A percentile compares a stretch with the other conserved stretches of the same genome.
Evolutionary conservation across 139 green algal genomes (phyloP).

Genomic region (Picochlorum sp.): DNA sequence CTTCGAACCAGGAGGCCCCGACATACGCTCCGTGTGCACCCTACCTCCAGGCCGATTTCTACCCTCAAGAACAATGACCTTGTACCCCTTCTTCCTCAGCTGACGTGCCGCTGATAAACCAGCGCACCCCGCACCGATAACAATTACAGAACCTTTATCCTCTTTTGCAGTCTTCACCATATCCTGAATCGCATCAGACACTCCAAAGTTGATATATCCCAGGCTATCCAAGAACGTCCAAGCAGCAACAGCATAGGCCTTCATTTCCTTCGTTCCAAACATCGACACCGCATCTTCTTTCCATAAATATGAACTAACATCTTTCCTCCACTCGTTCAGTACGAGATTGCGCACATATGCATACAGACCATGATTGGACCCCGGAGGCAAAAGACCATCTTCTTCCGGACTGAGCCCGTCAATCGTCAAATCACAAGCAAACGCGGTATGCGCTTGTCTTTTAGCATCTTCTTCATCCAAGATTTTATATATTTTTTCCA

Average conservation of each 20-base stretch:
- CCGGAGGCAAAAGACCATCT: conserved; percentile 44
- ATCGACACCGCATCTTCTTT: conserved; percentile 30
- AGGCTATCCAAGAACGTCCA: conserved; percentile 54
- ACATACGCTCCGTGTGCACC: conserved; percentile 64
- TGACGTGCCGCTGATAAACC: conserved; percentile 80
- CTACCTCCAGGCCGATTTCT: conserved; percentile 63
- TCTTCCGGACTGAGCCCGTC: conserved; percentile 15
- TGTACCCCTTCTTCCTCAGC: conserved; percentile 67
- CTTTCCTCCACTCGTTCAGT: conserved; percentile 26
- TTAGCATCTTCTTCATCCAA: background rate
- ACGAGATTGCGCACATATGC: conserved; percentile 62
- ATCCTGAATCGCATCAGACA: conserved; percentile 31
- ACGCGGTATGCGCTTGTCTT: background rate
- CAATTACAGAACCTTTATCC: conserved; percentile 51
- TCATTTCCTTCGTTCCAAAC: background rate
- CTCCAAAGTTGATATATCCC: conserved; percentile 89
- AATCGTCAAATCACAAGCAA: conserved; percentile 23
- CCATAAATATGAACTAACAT: conserved; percentile 34
- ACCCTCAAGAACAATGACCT: conserved; percentile 78
- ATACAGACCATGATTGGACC: conserved; percentile 28
- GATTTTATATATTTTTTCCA: background rate
- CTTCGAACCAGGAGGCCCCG: conserved; percentile 27
- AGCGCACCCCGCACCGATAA: conserved; percentile 76
- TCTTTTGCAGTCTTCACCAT: background rate
- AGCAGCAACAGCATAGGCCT: conserved; percentile 31